Conservation (phyloP, 169 alveolate species). For the Plasmodium blacklocki region DNA sequence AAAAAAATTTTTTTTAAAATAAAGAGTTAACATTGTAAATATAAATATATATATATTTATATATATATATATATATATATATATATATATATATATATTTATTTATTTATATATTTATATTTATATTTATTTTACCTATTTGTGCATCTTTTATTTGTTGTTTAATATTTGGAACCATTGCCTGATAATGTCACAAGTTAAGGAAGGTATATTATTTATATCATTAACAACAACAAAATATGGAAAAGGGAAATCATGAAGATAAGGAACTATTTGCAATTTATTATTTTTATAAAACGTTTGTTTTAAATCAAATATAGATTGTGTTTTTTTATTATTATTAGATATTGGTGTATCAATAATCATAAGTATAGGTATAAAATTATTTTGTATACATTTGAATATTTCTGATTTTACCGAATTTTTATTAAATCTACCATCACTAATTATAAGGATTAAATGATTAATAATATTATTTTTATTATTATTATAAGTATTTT, state of each 20-base stretch:
- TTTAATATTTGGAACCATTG: conserved; percentile 80
- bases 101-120: no score
- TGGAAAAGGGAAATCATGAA: conserved; percentile 97
- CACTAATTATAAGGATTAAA: conserved; percentile 94
- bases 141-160: conserved; percentile 18
- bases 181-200: conserved; percentile 89
- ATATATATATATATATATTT: neutral
- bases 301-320: conserved; percentile 89
- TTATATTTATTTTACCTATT: neutral
- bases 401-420: conserved; percentile 91
- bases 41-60: neutral
- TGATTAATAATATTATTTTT: conserved; percentile 81
- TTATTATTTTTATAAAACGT: conserved; percentile 89
- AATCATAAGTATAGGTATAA: conserved; percentile 92
- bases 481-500: conserved; percentile 59
- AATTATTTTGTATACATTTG: conserved; percentile 89
- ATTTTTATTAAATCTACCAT: conserved; percentile 97
- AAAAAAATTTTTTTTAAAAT: neutral
- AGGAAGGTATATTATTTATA: conserved; percentile 84
- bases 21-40: no score
- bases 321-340: conserved; percentile 76
- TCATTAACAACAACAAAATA: conserved; percentile 95
- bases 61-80: conserved; percentile 5
- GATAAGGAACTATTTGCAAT: conserved; percentile 91
- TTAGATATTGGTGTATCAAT: conserved; percentile 84